These are phyloP conservation scores for Lineolata rhizophorae DNA, from an alignment of 495 filamentous ascomycete genomes.

Conservation along the genomic window DNA sequence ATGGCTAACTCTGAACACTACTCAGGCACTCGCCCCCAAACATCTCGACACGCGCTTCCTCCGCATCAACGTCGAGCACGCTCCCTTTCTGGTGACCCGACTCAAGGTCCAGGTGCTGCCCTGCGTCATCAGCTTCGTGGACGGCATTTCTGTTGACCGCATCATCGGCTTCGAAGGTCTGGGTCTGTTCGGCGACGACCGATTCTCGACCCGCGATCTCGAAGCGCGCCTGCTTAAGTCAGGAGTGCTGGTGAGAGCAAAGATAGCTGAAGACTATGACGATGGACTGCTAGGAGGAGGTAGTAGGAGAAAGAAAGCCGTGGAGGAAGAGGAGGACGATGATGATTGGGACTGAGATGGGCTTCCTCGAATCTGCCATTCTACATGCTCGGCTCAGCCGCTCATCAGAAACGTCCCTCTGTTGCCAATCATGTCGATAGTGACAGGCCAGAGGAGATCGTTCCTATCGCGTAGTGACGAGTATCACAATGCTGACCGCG, in stretches of 20 bases:
- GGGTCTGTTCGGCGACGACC: slow-evolving; percentile 36
- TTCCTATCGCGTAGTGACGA: no score
- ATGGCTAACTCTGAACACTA: no score
- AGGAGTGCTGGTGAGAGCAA: slow-evolving; percentile 35
- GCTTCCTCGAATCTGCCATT: no score
- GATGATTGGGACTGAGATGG: slow-evolving; percentile 48
- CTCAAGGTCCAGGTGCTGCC: slow-evolving; percentile 48
- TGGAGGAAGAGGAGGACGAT: slow-evolving; percentile 18
- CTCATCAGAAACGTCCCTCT: no score
- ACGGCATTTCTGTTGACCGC: slow-evolving; percentile 42
- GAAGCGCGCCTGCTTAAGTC: slow-evolving; percentile 37
- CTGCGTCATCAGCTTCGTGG: slow-evolving; percentile 52
- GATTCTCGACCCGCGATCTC: slow-evolving; percentile 37
- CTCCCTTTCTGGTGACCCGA: slow-evolving; percentile 50
- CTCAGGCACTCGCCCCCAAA: slow-evolving; percentile 27
- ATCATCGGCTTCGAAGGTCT: slow-evolving; percentile 59
- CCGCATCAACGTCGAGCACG: slow-evolving; percentile 46
- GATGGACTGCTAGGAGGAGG: slow-evolving; percentile 12
- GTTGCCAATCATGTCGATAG: no score
- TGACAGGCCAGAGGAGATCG: no score
- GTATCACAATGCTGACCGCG: no score
- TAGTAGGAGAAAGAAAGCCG: slow-evolving; percentile 17
- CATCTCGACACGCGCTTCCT: slow-evolving; percentile 52
- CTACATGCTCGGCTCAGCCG: no score
- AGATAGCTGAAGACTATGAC: slow-evolving; percentile 23